Evolutionary conservation across 257 asterid species (phyloP), one percentile per base, ranked within the genome.

Genomic region (Verbascum thapsus): DNA sequence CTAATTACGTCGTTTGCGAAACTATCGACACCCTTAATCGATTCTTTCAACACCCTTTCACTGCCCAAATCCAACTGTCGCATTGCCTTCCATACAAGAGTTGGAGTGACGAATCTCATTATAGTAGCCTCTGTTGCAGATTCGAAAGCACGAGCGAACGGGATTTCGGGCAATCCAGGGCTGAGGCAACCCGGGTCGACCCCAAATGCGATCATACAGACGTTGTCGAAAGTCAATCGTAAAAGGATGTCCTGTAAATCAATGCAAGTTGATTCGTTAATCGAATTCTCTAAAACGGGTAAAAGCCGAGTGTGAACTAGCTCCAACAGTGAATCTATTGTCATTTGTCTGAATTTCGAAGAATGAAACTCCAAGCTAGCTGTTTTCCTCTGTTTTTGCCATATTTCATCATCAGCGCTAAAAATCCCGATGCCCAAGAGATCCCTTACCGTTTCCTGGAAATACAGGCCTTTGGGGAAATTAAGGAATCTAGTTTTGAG

Each of bases 191-290:
- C 97, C 0, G 98, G 98, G 66, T 91, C 98, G 43, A 85, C 95
- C 0, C 98, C 98, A 44, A 91, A 88, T 0, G 98, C 98, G n/a
- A 91, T 88, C 85, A 87, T 88, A 71, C 96, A 91, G 0, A 91
- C 97, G 58, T 91, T 91, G 23, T 91, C 98, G 55, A 91, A 91
- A 1, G 98, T 91, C 17, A 91, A 81, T 35, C 98, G 67, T 0
- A 91, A 74, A 1, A 91, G 86, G 11, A 91, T 40, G 19, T 91
- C 98, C 54, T 91, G 98, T 11, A 91, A 67, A 53, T 91, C 97
- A 3, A 85, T 52, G 7, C 75, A 13, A 3, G 13, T 18, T 12
- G 83, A 61, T 51, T 67, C 66, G 7, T 53, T 17, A 0, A 56
- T 32, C 0, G 94, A 77, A 10, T 81, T 83, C 32, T 88, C 94